A percentile compares a stretch with the other conserved stretches of the same genome.
Conservation (phyloP, 2,329 filamentous ascomycete species). For the Botrytis byssoidea region DNA sequence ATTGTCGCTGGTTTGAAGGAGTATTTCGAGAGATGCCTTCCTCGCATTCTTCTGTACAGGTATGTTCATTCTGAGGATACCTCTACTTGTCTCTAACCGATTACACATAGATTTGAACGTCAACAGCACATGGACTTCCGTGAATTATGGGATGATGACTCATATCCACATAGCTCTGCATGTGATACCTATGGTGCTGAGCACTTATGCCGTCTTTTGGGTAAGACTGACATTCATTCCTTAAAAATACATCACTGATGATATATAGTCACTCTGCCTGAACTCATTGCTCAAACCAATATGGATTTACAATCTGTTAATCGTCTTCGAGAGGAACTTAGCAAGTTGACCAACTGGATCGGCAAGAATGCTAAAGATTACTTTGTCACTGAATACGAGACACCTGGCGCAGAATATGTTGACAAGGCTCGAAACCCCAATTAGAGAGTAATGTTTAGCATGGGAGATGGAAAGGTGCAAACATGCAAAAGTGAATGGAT, state of each 20-base stretch:
- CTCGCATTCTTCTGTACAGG: conserved; percentile 84
- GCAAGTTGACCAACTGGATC: conserved; percentile 83
- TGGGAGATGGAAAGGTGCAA: neutral
- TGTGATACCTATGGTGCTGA: conserved; percentile 89
- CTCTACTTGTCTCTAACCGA: neutral
- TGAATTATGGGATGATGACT: conserved; percentile 63
- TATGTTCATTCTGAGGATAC: conserved; percentile 39
- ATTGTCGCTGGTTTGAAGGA: conserved; percentile 81
- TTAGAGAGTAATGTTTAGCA: conserved; percentile 16
- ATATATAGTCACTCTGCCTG: conserved; percentile 79
- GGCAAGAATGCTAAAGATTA: conserved; percentile 68
- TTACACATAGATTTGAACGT: conserved; percentile 72
- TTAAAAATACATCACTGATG: conserved; percentile 21
- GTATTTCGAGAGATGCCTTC: conserved; percentile 90
- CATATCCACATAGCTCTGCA: conserved; percentile 66
- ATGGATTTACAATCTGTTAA: conserved; percentile 93
- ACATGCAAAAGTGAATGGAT: neutral
- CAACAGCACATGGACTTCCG: conserved; percentile 79
- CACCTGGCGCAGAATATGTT: conserved; percentile 67
- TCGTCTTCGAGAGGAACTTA: conserved; percentile 83
- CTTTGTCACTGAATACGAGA: conserved; percentile 76
- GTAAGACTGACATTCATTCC: conserved; percentile 50
- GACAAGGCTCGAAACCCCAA: conserved; percentile 54
- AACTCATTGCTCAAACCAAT: conserved; percentile 94
- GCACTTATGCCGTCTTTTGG: conserved; percentile 83